Percentiles rank a stretch among this genome's conserved stretches.
phyloP scores from a whole-genome alignment of 116 monocot genomes.

The Phalaenopsis hybrid region DNA sequence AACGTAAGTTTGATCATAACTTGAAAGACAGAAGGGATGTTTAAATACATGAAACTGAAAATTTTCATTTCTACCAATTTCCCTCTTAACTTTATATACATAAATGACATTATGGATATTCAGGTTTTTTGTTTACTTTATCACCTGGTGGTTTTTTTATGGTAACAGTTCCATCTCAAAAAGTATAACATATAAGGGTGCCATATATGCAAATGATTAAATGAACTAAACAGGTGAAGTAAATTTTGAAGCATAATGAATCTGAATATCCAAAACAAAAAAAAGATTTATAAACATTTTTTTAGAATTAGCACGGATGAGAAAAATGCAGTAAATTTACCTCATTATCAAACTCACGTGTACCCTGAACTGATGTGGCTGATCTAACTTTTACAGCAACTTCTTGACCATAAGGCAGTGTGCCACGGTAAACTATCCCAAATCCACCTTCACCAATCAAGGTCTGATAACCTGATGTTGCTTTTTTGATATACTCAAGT shows the following conservation, averaged over 20 bases:
- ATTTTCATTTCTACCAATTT: neutral
- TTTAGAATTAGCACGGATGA: neutral
- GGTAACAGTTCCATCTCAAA: neutral
- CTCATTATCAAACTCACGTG: conserved; percentile 68
- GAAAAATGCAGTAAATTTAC: conserved; percentile 11
- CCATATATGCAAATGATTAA: neutral
- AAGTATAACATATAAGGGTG: neutral
- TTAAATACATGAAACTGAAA: neutral
- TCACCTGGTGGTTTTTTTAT: neutral
- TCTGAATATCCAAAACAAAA: neutral
- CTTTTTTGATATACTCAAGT: conserved; percentile 31
- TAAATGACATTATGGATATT: neutral
- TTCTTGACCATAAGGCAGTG: conserved; percentile 44
- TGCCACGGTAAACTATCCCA: conserved; percentile 56
- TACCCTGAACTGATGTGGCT: conserved; percentile 53
- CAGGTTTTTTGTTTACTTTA: neutral
- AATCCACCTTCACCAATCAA: conserved; percentile 62
- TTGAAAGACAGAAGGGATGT: neutral
- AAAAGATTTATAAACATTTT: neutral
- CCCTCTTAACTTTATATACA: neutral
- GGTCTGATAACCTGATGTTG: conserved; percentile 39
- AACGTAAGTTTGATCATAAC: neutral
- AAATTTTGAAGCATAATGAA: neutral
- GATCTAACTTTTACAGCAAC: conserved; percentile 69
- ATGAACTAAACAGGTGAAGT: neutral